These are phyloP conservation scores for Pinguiococcus pyrenoidosus DNA, from an alignment of 108 stramenopile genomes.

Conservation along the genomic window DNA sequence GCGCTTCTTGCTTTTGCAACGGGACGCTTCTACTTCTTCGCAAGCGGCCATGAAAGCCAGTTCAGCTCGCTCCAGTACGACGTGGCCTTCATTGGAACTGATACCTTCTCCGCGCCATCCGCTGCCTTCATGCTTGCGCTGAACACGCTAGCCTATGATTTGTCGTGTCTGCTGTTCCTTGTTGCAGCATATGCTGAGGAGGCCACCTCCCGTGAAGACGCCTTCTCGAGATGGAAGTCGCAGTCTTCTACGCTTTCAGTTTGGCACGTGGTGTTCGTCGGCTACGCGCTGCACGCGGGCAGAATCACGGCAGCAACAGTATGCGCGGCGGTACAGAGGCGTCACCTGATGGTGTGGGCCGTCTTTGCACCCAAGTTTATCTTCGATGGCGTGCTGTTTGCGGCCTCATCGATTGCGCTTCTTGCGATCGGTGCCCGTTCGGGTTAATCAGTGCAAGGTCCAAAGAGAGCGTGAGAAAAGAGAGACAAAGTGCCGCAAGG, in stretches of 20 bases:
- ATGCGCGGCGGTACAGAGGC: slow-evolving; percentile 11
- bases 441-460: too few species aligned
- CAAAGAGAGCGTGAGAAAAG: too few species aligned
- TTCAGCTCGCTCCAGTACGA: slow-evolving; percentile 34
- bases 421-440: too few species aligned
- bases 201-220: neutral
- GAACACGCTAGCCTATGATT: slow-evolving; percentile 31
- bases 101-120: slow-evolving; percentile 17
- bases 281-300: too few species aligned
- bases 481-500: too few species aligned
- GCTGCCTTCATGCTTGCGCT: slow-evolving; percentile 24
- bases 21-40: slow-evolving; percentile 20
- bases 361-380: slow-evolving; percentile 36
- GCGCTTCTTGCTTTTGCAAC: neutral
- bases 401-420: neutral
- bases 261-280: too few species aligned
- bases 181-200: neutral
- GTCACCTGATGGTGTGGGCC: slow-evolving; percentile 41
- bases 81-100: slow-evolving; percentile 29
- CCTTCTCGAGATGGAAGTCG: too few species aligned
- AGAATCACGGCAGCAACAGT: neutral
- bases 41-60: slow-evolving; percentile 31
- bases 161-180: slow-evolving; percentile 6
- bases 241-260: too few species aligned
- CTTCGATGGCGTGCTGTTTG: slow-evolving; percentile 21